phyloP scores from a whole-genome alignment of 768 basidiomycete genomes.

The Naganishia randhawae region DNA sequence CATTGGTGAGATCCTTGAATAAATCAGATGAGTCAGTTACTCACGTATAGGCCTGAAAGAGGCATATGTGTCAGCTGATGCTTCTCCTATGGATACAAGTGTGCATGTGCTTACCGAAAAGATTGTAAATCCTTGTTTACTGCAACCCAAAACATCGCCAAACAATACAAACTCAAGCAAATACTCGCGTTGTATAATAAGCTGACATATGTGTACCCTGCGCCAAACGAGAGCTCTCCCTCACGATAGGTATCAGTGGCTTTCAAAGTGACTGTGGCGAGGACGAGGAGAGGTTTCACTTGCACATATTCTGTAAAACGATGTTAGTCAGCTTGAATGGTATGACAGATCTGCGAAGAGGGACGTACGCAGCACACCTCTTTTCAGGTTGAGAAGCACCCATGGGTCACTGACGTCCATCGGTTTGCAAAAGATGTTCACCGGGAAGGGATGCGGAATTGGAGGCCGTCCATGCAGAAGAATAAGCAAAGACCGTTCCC shows the following conservation, averaged over 20 bases:
- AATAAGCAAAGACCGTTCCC: constrained; percentile 87
- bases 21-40: constrained; percentile 21
- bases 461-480: constrained; percentile 86
- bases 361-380: constrained; percentile 85
- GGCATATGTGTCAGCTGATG: background rate
- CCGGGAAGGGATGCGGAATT: constrained; percentile 79
- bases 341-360: background rate
- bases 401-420: constrained; percentile 94
- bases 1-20: background rate
- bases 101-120: constrained; percentile 61
- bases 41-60: constrained; percentile 45
- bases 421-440: constrained; percentile 74
- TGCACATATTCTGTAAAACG: constrained; percentile 80
- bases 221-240: constrained; percentile 74
- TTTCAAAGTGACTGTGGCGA: constrained; percentile 80
- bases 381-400: constrained; percentile 85
- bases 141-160: constrained; percentile 95
- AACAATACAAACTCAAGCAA: constrained; percentile 57
- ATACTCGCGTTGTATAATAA: constrained; percentile 59
- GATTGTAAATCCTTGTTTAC: constrained; percentile 83
- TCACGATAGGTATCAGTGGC: constrained; percentile 81
- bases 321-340: background rate
- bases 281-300: constrained; percentile 83
- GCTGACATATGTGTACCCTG: constrained; percentile 87
- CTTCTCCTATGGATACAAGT: too few relatives aligned